Percentiles rank a stretch among this genome's conserved stretches.
Evolutionary conservation across 345 rosid species (phyloP).

Genomic region (Moringa oleifera): DNA sequence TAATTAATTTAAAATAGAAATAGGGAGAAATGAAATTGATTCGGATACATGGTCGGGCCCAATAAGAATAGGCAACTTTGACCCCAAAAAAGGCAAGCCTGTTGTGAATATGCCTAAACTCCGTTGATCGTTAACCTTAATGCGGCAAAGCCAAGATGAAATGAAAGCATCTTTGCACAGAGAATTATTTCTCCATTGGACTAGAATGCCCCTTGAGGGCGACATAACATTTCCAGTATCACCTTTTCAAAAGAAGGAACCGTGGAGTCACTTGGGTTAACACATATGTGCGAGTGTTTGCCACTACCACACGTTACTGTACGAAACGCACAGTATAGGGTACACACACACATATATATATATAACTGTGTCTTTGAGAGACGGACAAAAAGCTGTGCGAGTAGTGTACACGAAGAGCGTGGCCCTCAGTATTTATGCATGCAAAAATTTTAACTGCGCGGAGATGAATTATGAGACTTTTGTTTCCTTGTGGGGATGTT

Average conservation of each 20-base stretch:
- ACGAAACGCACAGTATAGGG: no score
- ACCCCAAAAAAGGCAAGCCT: conserved; percentile 3
- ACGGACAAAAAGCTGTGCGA: no score
- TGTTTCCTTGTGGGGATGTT: no score
- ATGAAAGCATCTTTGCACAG: conserved; percentile 4
- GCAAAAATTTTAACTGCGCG: no score
- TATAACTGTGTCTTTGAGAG: no score
- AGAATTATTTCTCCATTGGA: conserved; percentile 3
- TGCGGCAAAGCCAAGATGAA: neutral
- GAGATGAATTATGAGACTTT: no score
- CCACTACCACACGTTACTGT: no score
- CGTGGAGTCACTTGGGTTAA: neutral
- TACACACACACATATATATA: no score
- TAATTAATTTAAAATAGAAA: neutral
- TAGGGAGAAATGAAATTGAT: neutral
- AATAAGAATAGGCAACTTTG: neutral
- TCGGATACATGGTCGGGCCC: conserved; percentile 1
- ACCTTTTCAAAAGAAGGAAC: conserved; percentile 9
- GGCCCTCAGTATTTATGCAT: no score
- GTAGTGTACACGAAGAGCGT: no score
- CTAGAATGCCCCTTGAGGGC: conserved; percentile 16
- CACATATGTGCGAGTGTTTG: no score
- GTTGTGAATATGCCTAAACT: conserved; percentile 1
- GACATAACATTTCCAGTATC: conserved; percentile 18
- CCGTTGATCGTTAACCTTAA: neutral